A percentile compares a stretch with the other conserved stretches of the same genome.
Conservation (phyloP, 805 yeast species). For the Grigorovia humatica region DNA sequence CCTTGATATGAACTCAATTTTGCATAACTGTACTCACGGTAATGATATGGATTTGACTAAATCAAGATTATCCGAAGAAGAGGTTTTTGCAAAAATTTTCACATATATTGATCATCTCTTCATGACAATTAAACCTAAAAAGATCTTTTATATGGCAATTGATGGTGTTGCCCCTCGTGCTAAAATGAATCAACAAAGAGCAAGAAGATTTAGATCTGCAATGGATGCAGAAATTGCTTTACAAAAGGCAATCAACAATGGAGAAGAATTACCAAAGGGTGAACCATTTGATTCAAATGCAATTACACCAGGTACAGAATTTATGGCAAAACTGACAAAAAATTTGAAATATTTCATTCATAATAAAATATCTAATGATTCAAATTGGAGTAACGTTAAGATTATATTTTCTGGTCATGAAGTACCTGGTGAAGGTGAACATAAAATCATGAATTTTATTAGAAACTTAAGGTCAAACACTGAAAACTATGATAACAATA, state of each 20-base stretch:
- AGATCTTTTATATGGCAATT: constrained; percentile 88
- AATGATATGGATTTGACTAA: constrained; percentile 52
- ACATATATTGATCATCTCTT: constrained; percentile 91
- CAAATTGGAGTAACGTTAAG: constrained; percentile 72
- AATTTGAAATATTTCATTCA: constrained; percentile 81
- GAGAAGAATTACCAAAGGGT: constrained; percentile 68
- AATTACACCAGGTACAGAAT: constrained; percentile 95
- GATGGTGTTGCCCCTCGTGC: constrained; percentile 99
- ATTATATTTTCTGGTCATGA: constrained; percentile 85
- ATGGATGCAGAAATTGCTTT: constrained; percentile 78
- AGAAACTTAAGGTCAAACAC: constrained; percentile 67
- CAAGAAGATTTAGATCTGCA: constrained; percentile 91
- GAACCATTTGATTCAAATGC: constrained; percentile 81
- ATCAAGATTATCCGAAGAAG: constrained; percentile 72
- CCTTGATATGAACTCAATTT: constrained; percentile 94
- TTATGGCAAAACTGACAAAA: constrained; percentile 79
- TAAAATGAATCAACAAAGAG: constrained; percentile 95
- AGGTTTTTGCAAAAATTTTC: constrained; percentile 85
- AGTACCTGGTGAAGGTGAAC: constrained; percentile 98
- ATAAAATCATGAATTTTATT: constrained; percentile 89
- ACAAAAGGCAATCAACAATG: constrained; percentile 61
- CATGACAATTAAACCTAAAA: constrained; percentile 74
- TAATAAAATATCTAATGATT: constrained; percentile 76
- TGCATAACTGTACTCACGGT: constrained; percentile 88
- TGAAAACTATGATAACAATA: constrained; percentile 56